Percentiles rank a stretch among this genome's conserved stretches.
phyloP scores from a whole-genome alignment of 1,284 basidiomycete genomes.

The Leccinum glutinopallens region DNA sequence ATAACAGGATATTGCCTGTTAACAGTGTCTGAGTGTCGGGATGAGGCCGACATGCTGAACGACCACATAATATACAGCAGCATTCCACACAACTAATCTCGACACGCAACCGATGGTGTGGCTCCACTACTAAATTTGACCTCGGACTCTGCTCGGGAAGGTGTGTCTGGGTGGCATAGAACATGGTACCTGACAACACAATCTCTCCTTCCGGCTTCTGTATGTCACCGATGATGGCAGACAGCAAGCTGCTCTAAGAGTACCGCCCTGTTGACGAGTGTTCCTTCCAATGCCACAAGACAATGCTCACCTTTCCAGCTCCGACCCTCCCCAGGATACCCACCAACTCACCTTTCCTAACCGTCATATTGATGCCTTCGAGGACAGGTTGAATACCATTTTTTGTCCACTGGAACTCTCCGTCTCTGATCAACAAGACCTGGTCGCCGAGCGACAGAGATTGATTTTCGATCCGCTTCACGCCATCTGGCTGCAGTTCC shows the following conservation, averaged over 20 bases:
- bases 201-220: conserved; percentile 74
- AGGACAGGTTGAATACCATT: conserved; percentile 62
- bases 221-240: conserved; percentile 90
- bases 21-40: no score
- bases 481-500: conserved; percentile 80
- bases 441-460: conserved; percentile 62
- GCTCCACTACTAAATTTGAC: no score
- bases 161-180: conserved; percentile 80
- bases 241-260: conserved; percentile 65
- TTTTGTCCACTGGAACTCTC: conserved; percentile 80
- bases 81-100: no score
- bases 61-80: no score
- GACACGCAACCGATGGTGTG: no score
- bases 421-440: conserved; percentile 69
- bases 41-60: no score
- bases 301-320: conserved; percentile 74
- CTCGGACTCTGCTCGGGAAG: no score
- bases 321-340: conserved; percentile 90
- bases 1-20: no score
- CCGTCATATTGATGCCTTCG: conserved; percentile 74
- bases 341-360: conserved; percentile 86
- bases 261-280: neutral
- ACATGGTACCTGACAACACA: conserved; percentile 71
- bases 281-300: neutral
- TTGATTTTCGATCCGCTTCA: conserved; percentile 50